A percentile compares a stretch with the other conserved stretches of the same genome.
These are phyloP conservation scores for Microthlaspi erraticum DNA, from an alignment of 345 rosid genomes.

Conservation along the genomic window DNA sequence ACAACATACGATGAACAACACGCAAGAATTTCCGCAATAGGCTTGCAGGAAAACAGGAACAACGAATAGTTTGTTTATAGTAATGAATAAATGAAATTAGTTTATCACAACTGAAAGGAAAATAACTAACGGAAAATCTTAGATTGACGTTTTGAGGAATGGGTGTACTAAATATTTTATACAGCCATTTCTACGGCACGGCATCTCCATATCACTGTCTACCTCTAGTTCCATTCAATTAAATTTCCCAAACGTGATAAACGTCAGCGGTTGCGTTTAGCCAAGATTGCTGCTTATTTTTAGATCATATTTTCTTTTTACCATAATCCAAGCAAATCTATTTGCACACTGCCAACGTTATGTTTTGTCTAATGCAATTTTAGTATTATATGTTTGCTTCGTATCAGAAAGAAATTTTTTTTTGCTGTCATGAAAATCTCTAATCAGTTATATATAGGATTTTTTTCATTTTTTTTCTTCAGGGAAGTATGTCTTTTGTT, in stretches of 20 bases:
- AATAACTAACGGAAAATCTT: constrained; percentile 38
- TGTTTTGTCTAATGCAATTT: neutral
- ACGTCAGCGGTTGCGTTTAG: constrained; percentile 15
- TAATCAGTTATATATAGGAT: too few species aligned
- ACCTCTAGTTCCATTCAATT: constrained; percentile 9
- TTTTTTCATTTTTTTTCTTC: neutral
- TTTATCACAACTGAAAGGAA: constrained; percentile 23
- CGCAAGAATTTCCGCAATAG: constrained; percentile 23
- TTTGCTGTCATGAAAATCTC: too few species aligned
- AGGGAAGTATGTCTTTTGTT: neutral
- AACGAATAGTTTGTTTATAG: neutral
- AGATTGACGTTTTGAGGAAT: constrained; percentile 40
- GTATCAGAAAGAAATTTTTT: too few species aligned
- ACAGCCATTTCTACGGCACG: constrained; percentile 33
- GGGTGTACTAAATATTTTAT: constrained; percentile 30
- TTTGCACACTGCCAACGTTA: neutral
- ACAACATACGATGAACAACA: constrained; percentile 12
- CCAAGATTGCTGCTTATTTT: neutral
- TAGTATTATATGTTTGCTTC: neutral
- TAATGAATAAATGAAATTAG: constrained; percentile 14
- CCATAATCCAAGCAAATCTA: neutral
- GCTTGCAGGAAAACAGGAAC: constrained; percentile 14
- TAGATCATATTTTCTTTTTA: neutral
- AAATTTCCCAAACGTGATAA: constrained; percentile 32
- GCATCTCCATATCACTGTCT: constrained; percentile 23